Conservation (phyloP, 2,329 filamentous ascomycete genomes). For the Xylaria polymorpha region DNA sequence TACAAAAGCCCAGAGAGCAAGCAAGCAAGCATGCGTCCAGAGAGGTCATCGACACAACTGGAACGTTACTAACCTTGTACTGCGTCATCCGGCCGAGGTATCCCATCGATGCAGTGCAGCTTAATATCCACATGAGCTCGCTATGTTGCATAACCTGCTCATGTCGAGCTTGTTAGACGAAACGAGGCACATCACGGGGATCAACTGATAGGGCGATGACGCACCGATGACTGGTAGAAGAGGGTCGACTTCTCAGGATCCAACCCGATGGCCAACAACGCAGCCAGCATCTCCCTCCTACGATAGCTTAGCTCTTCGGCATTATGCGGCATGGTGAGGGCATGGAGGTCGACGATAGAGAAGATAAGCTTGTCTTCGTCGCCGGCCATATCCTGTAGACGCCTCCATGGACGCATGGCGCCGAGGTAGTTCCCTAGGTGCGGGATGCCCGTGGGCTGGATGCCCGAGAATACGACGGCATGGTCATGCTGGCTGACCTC, state of each 20-base stretch:
- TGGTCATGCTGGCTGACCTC: conserved; percentile 16
- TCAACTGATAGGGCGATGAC: conserved; percentile 44
- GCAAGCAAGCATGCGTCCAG: not conserved
- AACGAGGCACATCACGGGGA: not conserved
- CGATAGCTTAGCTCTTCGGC: conserved; percentile 69
- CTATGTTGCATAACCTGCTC: conserved; percentile 77
- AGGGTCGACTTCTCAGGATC: conserved; percentile 80
- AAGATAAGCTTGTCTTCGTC: conserved; percentile 75
- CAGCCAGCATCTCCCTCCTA: conserved; percentile 80
- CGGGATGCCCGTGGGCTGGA: conserved; percentile 93
- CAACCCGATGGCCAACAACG: conserved; percentile 84
- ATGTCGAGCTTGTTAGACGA: conserved; percentile 18
- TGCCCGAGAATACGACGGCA: conserved; percentile 86
- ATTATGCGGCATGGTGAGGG: conserved; percentile 83
- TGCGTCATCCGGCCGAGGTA: conserved; percentile 99
- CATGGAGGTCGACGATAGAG: conserved; percentile 93
- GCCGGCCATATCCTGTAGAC: conserved; percentile 74
- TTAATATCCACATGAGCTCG: conserved; percentile 97
- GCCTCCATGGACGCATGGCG: conserved; percentile 86
- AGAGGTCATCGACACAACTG: not conserved
- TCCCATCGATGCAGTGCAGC: conserved; percentile 89
- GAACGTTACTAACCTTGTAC: conserved; percentile 78
- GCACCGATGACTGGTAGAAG: conserved; percentile 83
- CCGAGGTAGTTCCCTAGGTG: conserved; percentile 97
- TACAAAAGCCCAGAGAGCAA: not conserved